These are phyloP conservation scores for Yamadazyma spencermartinsiae DNA, from an alignment of 1,139 yeast genomes.

Conservation along the genomic window DNA sequence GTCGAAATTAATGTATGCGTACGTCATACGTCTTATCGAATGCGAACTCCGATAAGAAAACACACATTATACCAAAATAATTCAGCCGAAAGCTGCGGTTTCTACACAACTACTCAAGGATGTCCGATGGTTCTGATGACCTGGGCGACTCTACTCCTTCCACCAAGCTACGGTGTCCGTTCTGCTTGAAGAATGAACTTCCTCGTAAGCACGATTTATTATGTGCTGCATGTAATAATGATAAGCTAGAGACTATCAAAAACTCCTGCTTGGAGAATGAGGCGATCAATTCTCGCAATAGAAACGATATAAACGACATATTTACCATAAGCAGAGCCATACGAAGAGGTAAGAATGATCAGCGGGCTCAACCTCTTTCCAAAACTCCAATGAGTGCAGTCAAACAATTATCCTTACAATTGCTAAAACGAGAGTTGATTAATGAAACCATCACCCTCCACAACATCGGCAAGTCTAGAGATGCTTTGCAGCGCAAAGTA, in stretches of 20 bases:
- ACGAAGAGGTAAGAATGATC: constrained; percentile 11
- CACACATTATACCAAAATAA: too few relatives aligned
- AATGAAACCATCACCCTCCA: constrained; percentile 25
- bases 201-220: constrained; percentile 15
- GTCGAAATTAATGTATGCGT: too few relatives aligned
- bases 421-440: constrained; percentile 38
- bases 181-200: constrained; percentile 15
- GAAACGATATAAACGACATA: constrained; percentile 29
- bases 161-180: constrained; percentile 16
- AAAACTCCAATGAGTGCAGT: constrained; percentile 21
- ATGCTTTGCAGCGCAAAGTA: constrained; percentile 18
- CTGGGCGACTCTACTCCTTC: not conserved
- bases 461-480: constrained; percentile 23
- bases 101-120: too few relatives aligned
- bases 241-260: constrained; percentile 21
- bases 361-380: not conserved
- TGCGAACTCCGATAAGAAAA: too few relatives aligned
- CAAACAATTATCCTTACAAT: constrained; percentile 42
- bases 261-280: constrained; percentile 30
- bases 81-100: too few relatives aligned
- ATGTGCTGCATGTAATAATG: constrained; percentile 24
- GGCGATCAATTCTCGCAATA: constrained; percentile 18
- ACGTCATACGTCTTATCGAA: too few relatives aligned
- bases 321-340: constrained; percentile 21
- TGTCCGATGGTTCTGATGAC: not conserved